A percentile compares a stretch with the other conserved stretches of the same genome.
phyloP scores from a whole-genome alignment of 352 stramenopile species.

The Globisporangium echinulatum region DNA sequence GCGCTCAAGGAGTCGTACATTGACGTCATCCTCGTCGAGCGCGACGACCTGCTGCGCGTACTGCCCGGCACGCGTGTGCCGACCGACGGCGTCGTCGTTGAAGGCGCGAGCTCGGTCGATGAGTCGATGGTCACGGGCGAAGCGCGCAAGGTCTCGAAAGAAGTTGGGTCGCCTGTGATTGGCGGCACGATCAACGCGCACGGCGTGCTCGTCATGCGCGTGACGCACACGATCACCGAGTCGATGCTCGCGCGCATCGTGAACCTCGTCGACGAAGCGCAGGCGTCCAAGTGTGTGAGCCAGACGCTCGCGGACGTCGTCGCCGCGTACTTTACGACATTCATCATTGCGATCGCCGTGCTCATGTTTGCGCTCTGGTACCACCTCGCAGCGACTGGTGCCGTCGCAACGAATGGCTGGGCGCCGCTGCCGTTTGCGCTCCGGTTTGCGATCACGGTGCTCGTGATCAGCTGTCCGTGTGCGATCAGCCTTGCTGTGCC shows the following conservation, averaged over 20 bases:
- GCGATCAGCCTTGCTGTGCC: slow-evolving; percentile 71
- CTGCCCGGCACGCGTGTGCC: slow-evolving; percentile 60
- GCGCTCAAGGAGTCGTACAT: slow-evolving; percentile 58
- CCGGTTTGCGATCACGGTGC: slow-evolving; percentile 72
- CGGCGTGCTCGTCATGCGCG: slow-evolving; percentile 57
- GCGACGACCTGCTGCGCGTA: slow-evolving; percentile 61
- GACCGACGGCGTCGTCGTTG: slow-evolving; percentile 65
- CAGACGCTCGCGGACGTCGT: slow-evolving; percentile 64
- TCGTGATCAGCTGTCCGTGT: slow-evolving; percentile 75
- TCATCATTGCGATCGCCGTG: slow-evolving; percentile 56
- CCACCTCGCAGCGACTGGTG: slow-evolving; percentile 30
- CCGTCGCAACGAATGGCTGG: slow-evolving; percentile 44
- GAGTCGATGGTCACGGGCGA: slow-evolving; percentile 80
- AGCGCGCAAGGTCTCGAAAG: slow-evolving; percentile 58
- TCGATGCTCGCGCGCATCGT: slow-evolving; percentile 76
- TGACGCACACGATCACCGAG: slow-evolving; percentile 68
- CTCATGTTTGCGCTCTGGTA: slow-evolving; percentile 76
- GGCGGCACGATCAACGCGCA: slow-evolving; percentile 68
- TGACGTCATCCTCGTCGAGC: slow-evolving; percentile 68
- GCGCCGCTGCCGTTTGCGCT: slow-evolving; percentile 61
- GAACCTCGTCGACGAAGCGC: slow-evolving; percentile 62
- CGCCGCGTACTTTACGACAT: slow-evolving; percentile 66
- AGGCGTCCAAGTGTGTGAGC: slow-evolving; percentile 52
- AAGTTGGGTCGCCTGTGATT: slow-evolving; percentile 49
- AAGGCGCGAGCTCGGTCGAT: slow-evolving; percentile 58